phyloP scores from a whole-genome alignment of 2,329 filamentous ascomycete species.

The Pseudonectria buxi region DNA sequence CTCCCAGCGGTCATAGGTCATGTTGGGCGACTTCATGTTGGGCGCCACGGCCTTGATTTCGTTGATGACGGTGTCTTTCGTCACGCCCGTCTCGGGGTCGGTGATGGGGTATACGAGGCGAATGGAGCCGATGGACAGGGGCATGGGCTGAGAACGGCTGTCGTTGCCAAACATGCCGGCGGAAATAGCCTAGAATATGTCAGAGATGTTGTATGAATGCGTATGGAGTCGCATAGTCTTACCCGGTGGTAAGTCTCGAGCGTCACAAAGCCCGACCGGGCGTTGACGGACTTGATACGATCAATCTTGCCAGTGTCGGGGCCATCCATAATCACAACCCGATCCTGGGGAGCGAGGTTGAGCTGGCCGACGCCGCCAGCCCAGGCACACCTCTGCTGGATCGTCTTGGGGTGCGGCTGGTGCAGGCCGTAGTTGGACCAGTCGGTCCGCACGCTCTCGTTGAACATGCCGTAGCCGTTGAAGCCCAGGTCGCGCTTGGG shows the following conservation, averaged over 20 bases:
- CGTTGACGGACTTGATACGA: slow-evolving; percentile 52
- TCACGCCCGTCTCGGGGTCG: slow-evolving; percentile 56
- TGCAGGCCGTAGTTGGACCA: slow-evolving; percentile 27
- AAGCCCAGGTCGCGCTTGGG: slow-evolving; percentile 67
- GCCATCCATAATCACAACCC: slow-evolving; percentile 75
- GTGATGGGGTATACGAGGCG: slow-evolving; percentile 74
- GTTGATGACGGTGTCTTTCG: slow-evolving; percentile 71
- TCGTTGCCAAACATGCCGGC: slow-evolving; percentile 25
- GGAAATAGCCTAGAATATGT: slow-evolving; percentile 19
- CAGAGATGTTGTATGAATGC: neutral
- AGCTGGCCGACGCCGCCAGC: slow-evolving; percentile 50
- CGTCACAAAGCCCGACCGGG: slow-evolving; percentile 49
- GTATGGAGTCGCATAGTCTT: slow-evolving; percentile 22
- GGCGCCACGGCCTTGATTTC: slow-evolving; percentile 52
- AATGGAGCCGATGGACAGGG: slow-evolving; percentile 63
- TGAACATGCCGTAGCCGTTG: slow-evolving; percentile 52
- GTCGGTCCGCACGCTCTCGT: slow-evolving; percentile 30
- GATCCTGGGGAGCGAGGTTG: slow-evolving; percentile 62
- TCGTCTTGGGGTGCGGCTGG: slow-evolving; percentile 26
- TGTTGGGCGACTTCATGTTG: slow-evolving; percentile 39
- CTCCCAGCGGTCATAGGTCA: slow-evolving; percentile 35
- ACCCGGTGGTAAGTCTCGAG: slow-evolving; percentile 61
- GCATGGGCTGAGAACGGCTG: slow-evolving; percentile 26
- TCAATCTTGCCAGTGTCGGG: slow-evolving; percentile 80
- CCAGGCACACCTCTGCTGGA: slow-evolving; percentile 44